Percentiles rank a stretch among this genome's conserved stretches.
These are phyloP conservation scores for Epichloe sp. DNA, from an alignment of 2,329 filamentous ascomycete genomes.

Conservation along the genomic window DNA sequence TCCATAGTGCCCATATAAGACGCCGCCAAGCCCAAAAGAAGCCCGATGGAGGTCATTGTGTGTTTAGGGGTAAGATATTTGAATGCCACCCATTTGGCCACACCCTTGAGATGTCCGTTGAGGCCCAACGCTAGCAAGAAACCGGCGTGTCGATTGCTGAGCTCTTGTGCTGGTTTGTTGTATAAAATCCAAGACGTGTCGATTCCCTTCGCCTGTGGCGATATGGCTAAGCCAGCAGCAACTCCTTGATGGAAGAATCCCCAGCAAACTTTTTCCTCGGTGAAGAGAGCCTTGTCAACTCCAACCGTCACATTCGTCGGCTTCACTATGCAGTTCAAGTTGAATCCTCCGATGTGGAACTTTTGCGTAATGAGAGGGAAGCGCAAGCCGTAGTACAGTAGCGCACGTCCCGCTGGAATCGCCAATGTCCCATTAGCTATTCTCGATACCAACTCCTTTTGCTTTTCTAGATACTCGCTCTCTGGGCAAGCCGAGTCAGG, in stretches of 20 bases:
- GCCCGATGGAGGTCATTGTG: slow-evolving; percentile 94
- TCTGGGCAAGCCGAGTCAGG: slow-evolving; percentile 70
- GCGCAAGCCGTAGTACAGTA: slow-evolving; percentile 78
- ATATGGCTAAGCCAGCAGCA: slow-evolving; percentile 83
- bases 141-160: slow-evolving; percentile 92
- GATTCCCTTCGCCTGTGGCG: slow-evolving; percentile 78
- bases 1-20: slow-evolving; percentile 98
- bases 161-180: slow-evolving; percentile 77
- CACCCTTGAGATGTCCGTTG: slow-evolving; percentile 84
- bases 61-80: slow-evolving; percentile 99
- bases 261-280: slow-evolving; percentile 96
- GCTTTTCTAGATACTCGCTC: slow-evolving; percentile 75
- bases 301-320: slow-evolving; percentile 85
- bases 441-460: slow-evolving; percentile 79
- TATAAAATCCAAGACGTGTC: slow-evolving; percentile 98
- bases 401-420: slow-evolving; percentile 72
- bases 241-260: slow-evolving; percentile 97
- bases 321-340: slow-evolving; percentile 80
- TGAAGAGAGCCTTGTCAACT: slow-evolving; percentile 77
- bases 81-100: slow-evolving; percentile 98
- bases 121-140: slow-evolving; percentile 83
- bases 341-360: slow-evolving; percentile 81
- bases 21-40: slow-evolving; percentile 82
- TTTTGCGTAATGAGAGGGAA: slow-evolving; percentile 87
- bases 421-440: slow-evolving; percentile 80